Evolutionary conservation across 768 basidiomycete species (phyloP).

Genomic region (Mycena pura): DNA sequence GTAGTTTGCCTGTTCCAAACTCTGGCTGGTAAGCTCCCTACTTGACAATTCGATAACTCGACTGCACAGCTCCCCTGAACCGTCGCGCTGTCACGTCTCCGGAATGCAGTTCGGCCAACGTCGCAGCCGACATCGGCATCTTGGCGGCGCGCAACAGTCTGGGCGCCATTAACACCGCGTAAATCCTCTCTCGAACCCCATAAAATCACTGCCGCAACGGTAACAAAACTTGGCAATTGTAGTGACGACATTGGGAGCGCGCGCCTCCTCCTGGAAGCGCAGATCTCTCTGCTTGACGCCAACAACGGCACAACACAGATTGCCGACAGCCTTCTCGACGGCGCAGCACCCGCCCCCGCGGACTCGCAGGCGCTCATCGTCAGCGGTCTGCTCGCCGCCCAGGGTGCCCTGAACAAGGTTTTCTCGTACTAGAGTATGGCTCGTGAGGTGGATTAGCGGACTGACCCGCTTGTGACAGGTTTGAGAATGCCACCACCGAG

Average conservation of each 20-base stretch:
- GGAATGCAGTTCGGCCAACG: neutral
- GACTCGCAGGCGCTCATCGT: neutral
- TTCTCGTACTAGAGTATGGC: neutral
- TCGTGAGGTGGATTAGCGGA: too few relatives aligned
- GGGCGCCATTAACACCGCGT: slow-evolving; percentile 11
- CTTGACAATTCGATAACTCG: neutral
- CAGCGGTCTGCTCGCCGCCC: slow-evolving; percentile 1
- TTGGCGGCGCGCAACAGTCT: neutral
- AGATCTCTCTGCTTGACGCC: slow-evolving; percentile 13
- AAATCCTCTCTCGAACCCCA: neutral
- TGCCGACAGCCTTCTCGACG: neutral
- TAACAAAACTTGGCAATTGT: neutral
- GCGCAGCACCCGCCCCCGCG: neutral
- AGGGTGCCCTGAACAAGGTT: neutral
- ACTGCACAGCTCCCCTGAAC: neutral
- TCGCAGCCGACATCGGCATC: neutral
- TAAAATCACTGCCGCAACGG: neutral
- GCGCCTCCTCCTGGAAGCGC: slow-evolving; percentile 1
- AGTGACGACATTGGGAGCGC: slow-evolving; percentile 11
- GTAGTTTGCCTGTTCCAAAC: slow-evolving; percentile 4
- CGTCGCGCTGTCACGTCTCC: neutral
- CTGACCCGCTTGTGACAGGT: neutral
- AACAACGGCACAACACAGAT: slow-evolving; percentile 7
- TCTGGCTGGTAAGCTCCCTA: neutral
- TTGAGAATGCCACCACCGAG: neutral